A percentile compares a stretch with the other conserved stretches of the same genome.
These are phyloP conservation scores for Hibiscus trionum DNA, from an alignment of 345 rosid genomes.

Conservation along the genomic window DNA sequence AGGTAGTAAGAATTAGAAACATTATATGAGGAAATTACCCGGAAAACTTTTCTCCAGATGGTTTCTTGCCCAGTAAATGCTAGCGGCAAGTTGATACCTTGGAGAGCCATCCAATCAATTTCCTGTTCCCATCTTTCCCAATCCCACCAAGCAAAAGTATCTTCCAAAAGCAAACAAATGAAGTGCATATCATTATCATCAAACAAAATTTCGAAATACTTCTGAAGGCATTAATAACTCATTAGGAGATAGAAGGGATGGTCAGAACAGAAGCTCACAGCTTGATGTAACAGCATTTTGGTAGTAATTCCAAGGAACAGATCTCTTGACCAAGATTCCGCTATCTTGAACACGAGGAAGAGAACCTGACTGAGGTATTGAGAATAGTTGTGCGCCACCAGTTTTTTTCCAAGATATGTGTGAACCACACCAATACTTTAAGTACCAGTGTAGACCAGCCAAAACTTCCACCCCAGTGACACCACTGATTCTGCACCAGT, in stretches of 20 bases:
- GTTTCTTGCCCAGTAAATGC: slow-evolving; percentile 77
- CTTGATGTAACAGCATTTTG: slow-evolving; percentile 79
- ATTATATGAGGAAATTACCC: slow-evolving; percentile 25
- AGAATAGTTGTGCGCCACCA: slow-evolving; percentile 47
- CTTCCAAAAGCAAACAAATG: slow-evolving; percentile 18
- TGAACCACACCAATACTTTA: slow-evolving; percentile 53
- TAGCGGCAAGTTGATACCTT: slow-evolving; percentile 62
- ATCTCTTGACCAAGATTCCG: slow-evolving; percentile 42
- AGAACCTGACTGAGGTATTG: slow-evolving; percentile 36
- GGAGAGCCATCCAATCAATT: slow-evolving; percentile 81
- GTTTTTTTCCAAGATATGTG: slow-evolving; percentile 73
- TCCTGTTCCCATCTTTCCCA: slow-evolving; percentile 76
- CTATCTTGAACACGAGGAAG: slow-evolving; percentile 47
- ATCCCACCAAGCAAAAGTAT: slow-evolving; percentile 78
- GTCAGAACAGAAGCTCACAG: slow-evolving; percentile 35
- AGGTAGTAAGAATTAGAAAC: not conserved
- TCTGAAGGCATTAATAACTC: not conserved
- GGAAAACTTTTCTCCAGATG: slow-evolving; percentile 63
- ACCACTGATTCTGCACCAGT: slow-evolving; percentile 42
- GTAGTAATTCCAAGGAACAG: slow-evolving; percentile 64
- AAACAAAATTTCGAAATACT: not conserved
- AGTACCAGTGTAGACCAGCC: slow-evolving; percentile 67
- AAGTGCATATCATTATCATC: not conserved
- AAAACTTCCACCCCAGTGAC: slow-evolving; percentile 55
- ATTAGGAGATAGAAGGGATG: not conserved